Evolutionary conservation across 768 basidiomycete genomes (phyloP).

Genomic region (Podaxis rugospora): DNA sequence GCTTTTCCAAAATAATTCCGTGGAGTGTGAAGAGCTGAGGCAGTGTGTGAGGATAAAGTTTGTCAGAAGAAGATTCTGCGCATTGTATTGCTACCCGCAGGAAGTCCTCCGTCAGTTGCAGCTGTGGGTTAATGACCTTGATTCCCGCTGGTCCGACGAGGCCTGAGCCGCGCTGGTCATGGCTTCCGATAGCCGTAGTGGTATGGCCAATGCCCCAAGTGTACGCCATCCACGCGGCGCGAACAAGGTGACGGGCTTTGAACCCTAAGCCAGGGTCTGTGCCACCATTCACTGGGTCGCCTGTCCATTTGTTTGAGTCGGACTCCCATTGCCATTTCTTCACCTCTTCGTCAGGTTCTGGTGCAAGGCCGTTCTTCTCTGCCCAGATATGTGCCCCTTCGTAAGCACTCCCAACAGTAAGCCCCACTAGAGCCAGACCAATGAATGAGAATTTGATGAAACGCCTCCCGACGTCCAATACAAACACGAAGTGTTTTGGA

Average conservation of each 20-base stretch:
- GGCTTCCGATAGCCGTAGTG: slow-evolving; percentile 32
- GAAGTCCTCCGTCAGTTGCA: slow-evolving; percentile 51
- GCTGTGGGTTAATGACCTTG: slow-evolving; percentile 48
- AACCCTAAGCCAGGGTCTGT: slow-evolving; percentile 71
- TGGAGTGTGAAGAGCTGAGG: slow-evolving; percentile 51
- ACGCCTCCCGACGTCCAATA: slow-evolving; percentile 40
- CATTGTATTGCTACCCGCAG: slow-evolving; percentile 44
- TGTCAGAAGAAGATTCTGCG: slow-evolving; percentile 31
- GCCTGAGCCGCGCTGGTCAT: slow-evolving; percentile 28
- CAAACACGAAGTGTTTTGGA: slow-evolving; percentile 29
- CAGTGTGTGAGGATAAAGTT: slow-evolving; percentile 45
- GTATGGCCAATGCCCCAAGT: slow-evolving; percentile 54
- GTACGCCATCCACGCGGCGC: slow-evolving; percentile 69
- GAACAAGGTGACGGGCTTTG: slow-evolving; percentile 54
- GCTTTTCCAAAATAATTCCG: slow-evolving; percentile 54
- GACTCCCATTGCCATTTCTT: slow-evolving; percentile 66
- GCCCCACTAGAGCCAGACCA: slow-evolving; percentile 36
- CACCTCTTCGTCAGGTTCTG: slow-evolving; percentile 48
- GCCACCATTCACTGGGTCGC: slow-evolving; percentile 46
- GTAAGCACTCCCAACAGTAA: slow-evolving; percentile 43
- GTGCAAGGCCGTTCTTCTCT: slow-evolving; percentile 45
- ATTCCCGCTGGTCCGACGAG: slow-evolving; percentile 29
- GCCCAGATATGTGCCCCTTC: slow-evolving; percentile 61
- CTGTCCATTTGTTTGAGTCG: slow-evolving; percentile 60
- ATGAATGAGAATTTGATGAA: slow-evolving; percentile 47